Percentiles rank a stretch among this genome's conserved stretches.
phyloP scores from a whole-genome alignment of 1,284 basidiomycete species.

The Peniophora sp. region DNA sequence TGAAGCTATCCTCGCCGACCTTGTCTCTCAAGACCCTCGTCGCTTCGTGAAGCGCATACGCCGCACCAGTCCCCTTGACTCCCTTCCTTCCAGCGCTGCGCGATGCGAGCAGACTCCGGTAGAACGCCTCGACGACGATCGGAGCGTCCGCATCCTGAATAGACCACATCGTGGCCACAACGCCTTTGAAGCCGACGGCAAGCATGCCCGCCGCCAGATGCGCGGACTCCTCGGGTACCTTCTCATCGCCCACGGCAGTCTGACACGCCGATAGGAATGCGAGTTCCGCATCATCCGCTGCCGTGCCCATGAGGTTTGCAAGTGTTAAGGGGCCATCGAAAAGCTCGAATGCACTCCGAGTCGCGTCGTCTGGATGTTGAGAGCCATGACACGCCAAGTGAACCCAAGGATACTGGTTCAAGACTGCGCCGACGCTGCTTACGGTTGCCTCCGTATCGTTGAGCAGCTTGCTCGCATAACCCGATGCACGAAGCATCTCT shows the following conservation, averaged over 20 bases:
- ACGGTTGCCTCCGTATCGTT: constrained; percentile 8
- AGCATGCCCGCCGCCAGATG: constrained; percentile 18
- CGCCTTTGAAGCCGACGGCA: constrained; percentile 13
- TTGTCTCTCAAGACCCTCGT: neutral
- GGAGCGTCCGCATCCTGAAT: constrained; percentile 11
- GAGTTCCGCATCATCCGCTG: neutral
- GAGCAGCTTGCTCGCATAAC: neutral
- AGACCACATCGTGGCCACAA: constrained; percentile 18
- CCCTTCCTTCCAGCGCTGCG: neutral
- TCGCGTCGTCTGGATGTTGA: neutral
- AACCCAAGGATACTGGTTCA: no score
- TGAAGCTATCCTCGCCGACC: neutral
- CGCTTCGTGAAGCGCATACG: constrained; percentile 2
- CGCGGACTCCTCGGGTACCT: constrained; percentile 13
- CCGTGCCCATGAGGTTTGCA: neutral
- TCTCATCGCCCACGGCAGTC: constrained; percentile 13
- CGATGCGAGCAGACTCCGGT: neutral
- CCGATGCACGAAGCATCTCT: constrained; percentile 10
- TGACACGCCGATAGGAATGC: constrained; percentile 19
- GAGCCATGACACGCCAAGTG: constrained; percentile 1
- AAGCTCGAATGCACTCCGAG: neutral
- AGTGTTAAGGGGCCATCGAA: neutral
- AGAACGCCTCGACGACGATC: constrained; percentile 9
- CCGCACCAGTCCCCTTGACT: neutral
- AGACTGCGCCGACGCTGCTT: no score